Evolutionary conservation across 75 land plant genomes (phyloP), one percentile per base, ranked within the genome.

Genomic region (Larix kaempferi): DNA sequence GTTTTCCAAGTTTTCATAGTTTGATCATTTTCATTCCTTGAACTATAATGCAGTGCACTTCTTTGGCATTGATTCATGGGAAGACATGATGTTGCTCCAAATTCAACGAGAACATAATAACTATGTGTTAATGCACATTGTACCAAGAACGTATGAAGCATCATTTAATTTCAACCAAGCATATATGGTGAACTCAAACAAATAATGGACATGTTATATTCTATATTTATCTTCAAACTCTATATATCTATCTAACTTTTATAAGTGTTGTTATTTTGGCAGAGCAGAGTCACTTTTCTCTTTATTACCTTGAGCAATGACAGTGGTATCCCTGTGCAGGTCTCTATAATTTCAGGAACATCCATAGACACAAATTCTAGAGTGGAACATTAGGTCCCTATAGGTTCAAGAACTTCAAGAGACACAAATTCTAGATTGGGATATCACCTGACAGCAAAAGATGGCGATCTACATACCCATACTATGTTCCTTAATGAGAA

Each of bases 1-100:
- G 33, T 29, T 29, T 29, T 0, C 33, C 33, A 29, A 29, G 33
- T 1, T 29, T 29, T 29, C 33, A 29, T 29, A 29, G 0, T 29
- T 0, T 29, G 33, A 29, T 29, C 0, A 0, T 29, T 29, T 29
- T 29, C 33, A 0, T 29, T 29, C 33, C 33, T 29, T 29, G 33
- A 29, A 29, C 33, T 29, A 1, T 29, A 14, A 22, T 74, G 39
- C 93, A 95, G 98, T 77, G 96, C 98, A 63, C 91, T 95, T 35
- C 80, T 95, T 44, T 95, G 98, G 98, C 88, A 88, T 41, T 86
- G 88, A 29, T 71, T 95, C 56, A 95, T 93, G 96, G 98, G 96
- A 49, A 83, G 77, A 29, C 75, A 60, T 13, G 98, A n/a, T n/a
- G n/a, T n/a, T n/a, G n/a, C 88, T 52, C 87, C n/a, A n/a, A n/a